Conservation (phyloP, 495 filamentous ascomycete species). For the Neurospora hispaniola region DNA sequence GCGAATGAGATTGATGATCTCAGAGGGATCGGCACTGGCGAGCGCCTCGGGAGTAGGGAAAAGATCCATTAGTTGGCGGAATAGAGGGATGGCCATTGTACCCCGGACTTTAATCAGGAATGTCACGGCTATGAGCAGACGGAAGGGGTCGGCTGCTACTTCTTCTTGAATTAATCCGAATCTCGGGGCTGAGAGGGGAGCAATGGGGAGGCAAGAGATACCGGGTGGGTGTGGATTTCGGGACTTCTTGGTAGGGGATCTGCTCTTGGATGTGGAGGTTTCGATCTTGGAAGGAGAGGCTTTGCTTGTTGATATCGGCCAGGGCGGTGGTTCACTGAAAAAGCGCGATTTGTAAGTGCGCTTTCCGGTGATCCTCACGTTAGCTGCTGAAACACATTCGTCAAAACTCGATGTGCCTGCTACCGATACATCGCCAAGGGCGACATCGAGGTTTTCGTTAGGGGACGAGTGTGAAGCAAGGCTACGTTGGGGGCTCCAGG, state of each 20-base stretch:
- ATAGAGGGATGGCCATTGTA: constrained; percentile 62
- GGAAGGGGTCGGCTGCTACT: constrained; percentile 58
- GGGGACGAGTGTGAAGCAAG: not conserved
- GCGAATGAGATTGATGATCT: constrained; percentile 52
- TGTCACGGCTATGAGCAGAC: constrained; percentile 62
- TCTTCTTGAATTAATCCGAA: constrained; percentile 84
- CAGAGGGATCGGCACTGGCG: constrained; percentile 43
- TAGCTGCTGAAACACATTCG: constrained; percentile 2
- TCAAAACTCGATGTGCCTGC: not conserved
- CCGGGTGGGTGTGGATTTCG: constrained; percentile 28
- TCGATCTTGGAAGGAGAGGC: not conserved
- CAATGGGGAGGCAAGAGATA: constrained; percentile 60
- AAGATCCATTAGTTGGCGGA: constrained; percentile 52
- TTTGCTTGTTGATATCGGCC: constrained; percentile 1
- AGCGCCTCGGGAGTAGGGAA: constrained; percentile 62
- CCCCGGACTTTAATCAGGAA: constrained; percentile 78
- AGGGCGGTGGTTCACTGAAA: constrained; percentile 19
- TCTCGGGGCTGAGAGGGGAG: constrained; percentile 45
- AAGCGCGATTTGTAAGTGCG: constrained; percentile 29
- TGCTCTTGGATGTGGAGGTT: not conserved
- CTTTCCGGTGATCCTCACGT: not conserved
- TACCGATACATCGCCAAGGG: not conserved
- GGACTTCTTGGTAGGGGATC: constrained; percentile 4
- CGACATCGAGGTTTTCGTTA: not conserved
- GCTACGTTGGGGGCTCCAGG: not conserved